Evolutionary conservation across 139 green algal genomes (phyloP).

Genomic region (Coelastrella sp.): DNA sequence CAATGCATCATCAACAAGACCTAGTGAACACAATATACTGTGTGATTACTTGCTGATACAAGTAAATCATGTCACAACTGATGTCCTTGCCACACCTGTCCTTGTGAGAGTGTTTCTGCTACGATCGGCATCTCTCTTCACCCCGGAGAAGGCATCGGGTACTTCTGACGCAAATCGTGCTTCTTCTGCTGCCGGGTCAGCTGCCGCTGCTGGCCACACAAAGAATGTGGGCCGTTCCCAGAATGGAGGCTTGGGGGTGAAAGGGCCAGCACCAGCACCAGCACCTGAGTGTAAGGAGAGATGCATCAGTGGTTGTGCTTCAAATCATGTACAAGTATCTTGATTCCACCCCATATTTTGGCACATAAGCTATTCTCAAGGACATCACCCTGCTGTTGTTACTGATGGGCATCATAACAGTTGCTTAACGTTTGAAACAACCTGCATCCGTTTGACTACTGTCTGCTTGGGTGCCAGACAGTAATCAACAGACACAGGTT

Average conservation of each 20-base stretch:
- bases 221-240: slow-evolving; percentile 76
- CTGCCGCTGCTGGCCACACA: slow-evolving; percentile 58
- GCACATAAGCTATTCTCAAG: neutral
- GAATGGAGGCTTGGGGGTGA: slow-evolving; percentile 80
- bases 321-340: neutral
- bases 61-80: too few species aligned
- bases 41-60: too few species aligned
- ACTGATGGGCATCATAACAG: too few species aligned
- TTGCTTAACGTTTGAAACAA: too few species aligned
- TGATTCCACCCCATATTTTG: neutral
- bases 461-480: too few species aligned
- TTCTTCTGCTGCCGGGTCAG: slow-evolving; percentile 46
- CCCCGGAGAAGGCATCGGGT: slow-evolving; percentile 49
- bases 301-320: neutral
- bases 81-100: slow-evolving; percentile 64
- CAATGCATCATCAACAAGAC: neutral
- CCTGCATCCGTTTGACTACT: too few species aligned
- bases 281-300: neutral
- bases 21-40: too few species aligned
- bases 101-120: slow-evolving; percentile 72
- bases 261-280: slow-evolving; percentile 54
- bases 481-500: too few species aligned
- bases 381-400: too few species aligned
- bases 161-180: slow-evolving; percentile 16
- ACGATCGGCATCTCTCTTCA: slow-evolving; percentile 76